Conservation (phyloP, 441 rosid species). For the Eutrema salsugineum region DNA sequence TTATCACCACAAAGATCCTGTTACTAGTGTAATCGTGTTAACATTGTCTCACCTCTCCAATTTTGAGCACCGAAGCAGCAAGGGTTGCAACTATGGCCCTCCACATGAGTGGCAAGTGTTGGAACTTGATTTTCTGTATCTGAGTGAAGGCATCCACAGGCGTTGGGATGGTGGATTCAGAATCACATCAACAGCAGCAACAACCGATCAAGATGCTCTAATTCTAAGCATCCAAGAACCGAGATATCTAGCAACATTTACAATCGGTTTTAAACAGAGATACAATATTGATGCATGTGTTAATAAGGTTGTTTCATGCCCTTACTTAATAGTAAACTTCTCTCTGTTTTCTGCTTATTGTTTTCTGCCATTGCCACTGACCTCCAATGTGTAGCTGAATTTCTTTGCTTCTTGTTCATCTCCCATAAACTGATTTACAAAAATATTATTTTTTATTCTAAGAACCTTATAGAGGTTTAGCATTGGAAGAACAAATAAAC, state of each 20-base stretch:
- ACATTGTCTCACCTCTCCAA: neutral
- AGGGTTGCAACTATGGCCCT: conserved; percentile 98
- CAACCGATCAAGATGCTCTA: conserved; percentile 90
- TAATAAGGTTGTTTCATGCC: too few relatives aligned
- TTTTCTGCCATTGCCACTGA: conserved; percentile 48
- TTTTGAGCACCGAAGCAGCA: conserved; percentile 93
- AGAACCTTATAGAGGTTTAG: too few relatives aligned
- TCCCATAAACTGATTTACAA: conserved; percentile 69
- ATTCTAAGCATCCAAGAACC: conserved; percentile 91
- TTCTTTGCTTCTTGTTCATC: conserved; percentile 51
- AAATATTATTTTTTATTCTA: too few relatives aligned
- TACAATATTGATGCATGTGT: too few relatives aligned
- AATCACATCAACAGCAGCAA: conserved; percentile 94
- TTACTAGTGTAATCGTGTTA: neutral
- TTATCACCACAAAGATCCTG: neutral
- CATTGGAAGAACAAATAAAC: too few relatives aligned
- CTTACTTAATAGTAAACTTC: too few relatives aligned
- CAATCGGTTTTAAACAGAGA: too few relatives aligned
- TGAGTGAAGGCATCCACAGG: conserved; percentile 97
- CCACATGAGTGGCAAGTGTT: conserved; percentile 99
- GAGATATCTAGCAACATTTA: too few relatives aligned
- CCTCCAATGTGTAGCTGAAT: conserved; percentile 53
- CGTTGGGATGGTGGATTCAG: conserved; percentile 96
- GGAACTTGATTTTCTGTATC: conserved; percentile 96
- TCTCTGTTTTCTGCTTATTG: too few relatives aligned